Evolutionary conservation across 257 asterid species (phyloP).

Genomic region (Leptodermis oblonga): DNA sequence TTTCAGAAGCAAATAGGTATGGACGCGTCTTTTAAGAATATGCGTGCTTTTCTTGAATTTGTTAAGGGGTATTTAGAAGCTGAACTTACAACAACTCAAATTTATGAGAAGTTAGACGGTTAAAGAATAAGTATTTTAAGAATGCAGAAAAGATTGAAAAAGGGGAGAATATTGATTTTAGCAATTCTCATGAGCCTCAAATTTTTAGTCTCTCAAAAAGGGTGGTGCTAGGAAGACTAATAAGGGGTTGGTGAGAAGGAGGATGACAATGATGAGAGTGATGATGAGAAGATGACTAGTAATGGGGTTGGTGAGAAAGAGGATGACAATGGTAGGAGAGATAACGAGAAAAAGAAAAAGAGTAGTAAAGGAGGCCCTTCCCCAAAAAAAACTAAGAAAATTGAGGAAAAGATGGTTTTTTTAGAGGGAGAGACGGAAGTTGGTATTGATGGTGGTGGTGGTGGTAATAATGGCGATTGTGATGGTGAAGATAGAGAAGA

Average conservation of each 20-base stretch:
- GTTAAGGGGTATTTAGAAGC: conserved; percentile 35
- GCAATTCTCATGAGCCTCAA: conserved; percentile 39
- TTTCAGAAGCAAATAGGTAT: conserved; percentile 31
- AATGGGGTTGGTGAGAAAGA: conserved; percentile 9
- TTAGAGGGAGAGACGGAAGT: conserved; percentile 17
- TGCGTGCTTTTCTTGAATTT: conserved; percentile 35
- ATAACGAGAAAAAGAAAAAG: not conserved
- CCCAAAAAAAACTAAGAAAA: not conserved
- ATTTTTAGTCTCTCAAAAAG: conserved; percentile 43
- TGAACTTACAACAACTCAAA: conserved; percentile 34
- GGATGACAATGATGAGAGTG: not conserved
- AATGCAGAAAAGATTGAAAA: conserved; percentile 28
- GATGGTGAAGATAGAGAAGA: not conserved
- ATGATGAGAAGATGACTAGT: not conserved
- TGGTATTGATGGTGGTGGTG: conserved; percentile 6
- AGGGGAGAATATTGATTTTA: conserved; percentile 34
- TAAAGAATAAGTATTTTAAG: conserved; percentile 39
- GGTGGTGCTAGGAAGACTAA: no score
- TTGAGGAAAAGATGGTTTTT: not conserved
- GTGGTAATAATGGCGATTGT: no score
- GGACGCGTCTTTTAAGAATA: conserved; percentile 33
- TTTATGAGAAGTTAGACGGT: conserved; percentile 45
- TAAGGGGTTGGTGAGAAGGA: conserved; percentile 9
- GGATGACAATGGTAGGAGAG: not conserved
- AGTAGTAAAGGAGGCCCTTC: not conserved